Evolutionary conservation across 2,329 filamentous ascomycete species (phyloP).

Genomic region (Botrytis sinoallii): DNA sequence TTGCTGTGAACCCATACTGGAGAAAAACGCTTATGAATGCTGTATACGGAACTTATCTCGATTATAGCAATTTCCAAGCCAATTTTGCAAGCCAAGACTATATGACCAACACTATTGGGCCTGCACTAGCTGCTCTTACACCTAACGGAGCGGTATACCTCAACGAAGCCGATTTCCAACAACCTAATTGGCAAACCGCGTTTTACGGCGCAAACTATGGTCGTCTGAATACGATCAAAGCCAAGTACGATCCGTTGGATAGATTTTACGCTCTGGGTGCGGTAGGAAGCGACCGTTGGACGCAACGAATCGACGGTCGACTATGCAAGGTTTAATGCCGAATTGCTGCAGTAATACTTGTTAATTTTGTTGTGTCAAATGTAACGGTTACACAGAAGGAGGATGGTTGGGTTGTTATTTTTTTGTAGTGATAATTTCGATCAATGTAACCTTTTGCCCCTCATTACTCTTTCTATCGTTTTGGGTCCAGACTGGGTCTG

Average conservation of each 20-base stretch:
- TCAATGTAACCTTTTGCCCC: no score
- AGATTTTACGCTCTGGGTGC: conserved; percentile 11
- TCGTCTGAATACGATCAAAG: neutral
- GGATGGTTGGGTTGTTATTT: no score
- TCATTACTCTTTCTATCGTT: no score
- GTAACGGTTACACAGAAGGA: no score
- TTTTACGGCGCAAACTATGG: conserved; percentile 6
- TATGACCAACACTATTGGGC: neutral
- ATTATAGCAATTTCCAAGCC: neutral
- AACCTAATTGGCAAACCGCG: neutral
- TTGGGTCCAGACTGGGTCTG: no score
- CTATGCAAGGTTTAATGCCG: neutral
- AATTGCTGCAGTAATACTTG: no score
- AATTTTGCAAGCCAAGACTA: neutral
- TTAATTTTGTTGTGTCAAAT: no score
- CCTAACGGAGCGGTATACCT: conserved; percentile 3
- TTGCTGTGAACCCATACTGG: conserved; percentile 18
- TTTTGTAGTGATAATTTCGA: no score
- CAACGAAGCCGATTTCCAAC: conserved; percentile 11
- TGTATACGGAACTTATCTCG: conserved; percentile 1
- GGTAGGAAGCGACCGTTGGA: conserved; percentile 6
- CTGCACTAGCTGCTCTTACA: neutral
- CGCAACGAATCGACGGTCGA: neutral
- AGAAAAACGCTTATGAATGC: conserved; percentile 15
- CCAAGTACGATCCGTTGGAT: conserved; percentile 1